Percentiles rank a stretch among this genome's conserved stretches.
phyloP scores from a whole-genome alignment of 2,329 filamentous ascomycete genomes.

The Verticillium zaregamsianum region DNA sequence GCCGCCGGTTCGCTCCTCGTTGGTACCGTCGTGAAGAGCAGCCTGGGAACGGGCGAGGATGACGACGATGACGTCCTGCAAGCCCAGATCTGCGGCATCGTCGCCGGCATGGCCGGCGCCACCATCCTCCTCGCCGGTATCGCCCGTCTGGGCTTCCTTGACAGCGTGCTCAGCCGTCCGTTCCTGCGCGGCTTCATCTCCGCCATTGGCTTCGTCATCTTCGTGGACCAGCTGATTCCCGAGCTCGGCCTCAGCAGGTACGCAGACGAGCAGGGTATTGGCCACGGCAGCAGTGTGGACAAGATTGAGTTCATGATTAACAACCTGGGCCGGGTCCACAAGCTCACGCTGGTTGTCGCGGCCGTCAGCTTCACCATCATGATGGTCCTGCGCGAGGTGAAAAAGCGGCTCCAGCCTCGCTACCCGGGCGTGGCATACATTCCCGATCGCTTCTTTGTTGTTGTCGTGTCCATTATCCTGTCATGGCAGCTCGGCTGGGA shows the following conservation, averaged over 20 bases:
- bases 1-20: slow-evolving; percentile 89
- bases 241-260: slow-evolving; percentile 72
- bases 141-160: slow-evolving; percentile 83
- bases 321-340: slow-evolving; percentile 64
- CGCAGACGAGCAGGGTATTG: slow-evolving; percentile 61
- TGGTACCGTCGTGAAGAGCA: slow-evolving; percentile 77
- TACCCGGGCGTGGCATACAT: slow-evolving; percentile 81
- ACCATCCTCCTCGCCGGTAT: slow-evolving; percentile 86
- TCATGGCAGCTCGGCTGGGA: slow-evolving; percentile 78
- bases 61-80: slow-evolving; percentile 64
- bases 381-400: slow-evolving; percentile 83
- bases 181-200: slow-evolving; percentile 96
- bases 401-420: slow-evolving; percentile 73
- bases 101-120: slow-evolving; percentile 81
- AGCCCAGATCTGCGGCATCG: slow-evolving; percentile 80
- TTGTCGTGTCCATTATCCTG: slow-evolving; percentile 77
- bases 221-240: slow-evolving; percentile 89
- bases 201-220: slow-evolving; percentile 92
- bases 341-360: slow-evolving; percentile 71
- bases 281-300: slow-evolving; percentile 80
- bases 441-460: slow-evolving; percentile 86
- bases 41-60: slow-evolving; percentile 62
- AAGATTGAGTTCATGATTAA: slow-evolving; percentile 77
- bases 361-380: slow-evolving; percentile 79
- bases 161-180: slow-evolving; percentile 88